Base-by-base conservation (phyloP, 2,329 filamentous ascomycete genomes). In the Huntiella decipiens region DNA sequence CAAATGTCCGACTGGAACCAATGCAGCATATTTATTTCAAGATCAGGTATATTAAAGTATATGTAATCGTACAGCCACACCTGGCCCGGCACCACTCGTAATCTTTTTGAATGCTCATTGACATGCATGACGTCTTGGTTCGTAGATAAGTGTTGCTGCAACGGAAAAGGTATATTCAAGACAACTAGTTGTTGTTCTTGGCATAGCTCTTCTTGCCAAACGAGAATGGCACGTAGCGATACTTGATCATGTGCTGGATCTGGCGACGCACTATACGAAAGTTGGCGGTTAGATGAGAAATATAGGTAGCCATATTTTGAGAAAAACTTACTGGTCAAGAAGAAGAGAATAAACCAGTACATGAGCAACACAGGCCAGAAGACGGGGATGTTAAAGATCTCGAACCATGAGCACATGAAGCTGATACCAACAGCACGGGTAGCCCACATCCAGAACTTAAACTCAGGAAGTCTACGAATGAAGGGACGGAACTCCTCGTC, bases 201-300 rank as follows among this genome's bases (percentile, higher is more conserved):
- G 63, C 67, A 62, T 91, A 92, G 59, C 74, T 78, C 52, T 82
- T 71, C 74, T 95, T 95, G 63, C 87, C 87, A 53, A 93, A 77
- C 36, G 83, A 79, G 67, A 95, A 94, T 36, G 87, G 86, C 28
- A 94, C 86, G 60, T 94, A 98, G 66, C 88, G 84, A 70, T 96
- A 98, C 70, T 96, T 98, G 73, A 98, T 88, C 91, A 98, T 98
- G 67, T 96, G 91, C 68, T 98, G 91, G 56, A 98, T 98, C 67
- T 98, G 91, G 70, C 91, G 84, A 64, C 91, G 78, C 91, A 98
- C 86, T 93, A 55, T 34, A 15, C 17, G 5, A 17, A 36, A 13
- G 44, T 46, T 45, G 32, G 39, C 12, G 13, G 10, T 36, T 19
- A 40, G 33, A 22, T 33, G 4, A 17, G 5, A 19, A 17, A 12